Percentiles rank a stretch among this genome's conserved stretches.
phyloP scores from a whole-genome alignment of 2,329 filamentous ascomycete genomes.

The Cercospora canescens region DNA sequence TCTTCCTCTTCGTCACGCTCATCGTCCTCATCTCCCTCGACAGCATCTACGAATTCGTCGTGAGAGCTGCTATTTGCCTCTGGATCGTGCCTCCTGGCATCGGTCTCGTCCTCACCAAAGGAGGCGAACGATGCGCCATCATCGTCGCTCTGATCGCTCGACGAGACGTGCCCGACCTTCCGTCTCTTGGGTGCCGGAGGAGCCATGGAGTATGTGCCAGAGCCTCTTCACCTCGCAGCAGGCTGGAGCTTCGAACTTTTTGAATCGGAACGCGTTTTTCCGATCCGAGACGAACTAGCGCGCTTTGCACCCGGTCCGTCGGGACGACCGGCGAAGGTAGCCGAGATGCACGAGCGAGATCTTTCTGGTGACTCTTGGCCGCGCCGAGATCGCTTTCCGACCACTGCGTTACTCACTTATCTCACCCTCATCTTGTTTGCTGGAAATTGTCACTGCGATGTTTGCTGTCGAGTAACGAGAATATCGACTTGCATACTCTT shows the following conservation, averaged over 20 bases:
- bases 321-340: neutral
- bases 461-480: neutral
- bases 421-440: neutral
- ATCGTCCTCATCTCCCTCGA: conserved; percentile 7
- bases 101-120: conserved; percentile 25
- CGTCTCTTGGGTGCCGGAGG: conserved; percentile 34
- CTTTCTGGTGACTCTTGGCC: conserved; percentile 1
- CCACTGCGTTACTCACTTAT: neutral
- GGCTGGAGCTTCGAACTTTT: conserved; percentile 11
- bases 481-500: neutral
- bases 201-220: conserved; percentile 30
- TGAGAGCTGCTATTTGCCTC: conserved; percentile 18
- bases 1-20: conserved; percentile 16
- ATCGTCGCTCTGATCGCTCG: conserved; percentile 29
- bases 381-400: conserved; percentile 1
- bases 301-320: neutral
- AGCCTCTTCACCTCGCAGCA: neutral
- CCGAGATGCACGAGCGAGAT: neutral
- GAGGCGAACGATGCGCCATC: conserved; percentile 36
- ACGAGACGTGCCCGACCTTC: conserved; percentile 37
- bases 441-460: neutral
- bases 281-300: neutral
- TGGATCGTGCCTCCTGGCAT: conserved; percentile 11
- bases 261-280: neutral
- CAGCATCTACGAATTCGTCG: conserved; percentile 10